phyloP scores from a whole-genome alignment of 1,139 yeast species.

The Debaryomyces sp. region DNA sequence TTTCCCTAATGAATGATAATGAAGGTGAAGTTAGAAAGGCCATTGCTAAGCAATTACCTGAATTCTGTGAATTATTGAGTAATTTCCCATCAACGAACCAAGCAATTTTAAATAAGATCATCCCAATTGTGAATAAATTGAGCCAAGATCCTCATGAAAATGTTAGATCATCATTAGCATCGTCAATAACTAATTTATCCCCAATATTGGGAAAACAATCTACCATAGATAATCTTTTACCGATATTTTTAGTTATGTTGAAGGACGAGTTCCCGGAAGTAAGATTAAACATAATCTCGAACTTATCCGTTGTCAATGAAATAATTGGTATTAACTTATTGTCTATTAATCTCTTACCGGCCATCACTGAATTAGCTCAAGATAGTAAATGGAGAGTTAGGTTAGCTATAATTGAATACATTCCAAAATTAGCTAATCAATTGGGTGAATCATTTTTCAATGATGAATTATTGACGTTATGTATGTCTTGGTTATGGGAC shows the following conservation, averaged over 20 bases:
- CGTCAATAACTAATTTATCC: slow-evolving; percentile 83
- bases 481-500: slow-evolving; percentile 98
- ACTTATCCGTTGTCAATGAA: slow-evolving; percentile 87
- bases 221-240: slow-evolving; percentile 81
- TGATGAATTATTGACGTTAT: slow-evolving; percentile 84
- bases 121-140: slow-evolving; percentile 82
- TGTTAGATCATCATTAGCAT: slow-evolving; percentile 91
- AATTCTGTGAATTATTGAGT: slow-evolving; percentile 61
- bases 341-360: slow-evolving; percentile 88
- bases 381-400: slow-evolving; percentile 98
- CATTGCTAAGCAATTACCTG: slow-evolving; percentile 88
- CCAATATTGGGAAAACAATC: slow-evolving; percentile 84
- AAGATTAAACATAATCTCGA: slow-evolving; percentile 89
- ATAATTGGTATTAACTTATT: slow-evolving; percentile 90
- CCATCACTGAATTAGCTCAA: slow-evolving; percentile 93
- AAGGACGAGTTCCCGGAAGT: slow-evolving; percentile 98
- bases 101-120: slow-evolving; percentile 65
- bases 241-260: slow-evolving; percentile 89
- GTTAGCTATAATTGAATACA: slow-evolving; percentile 94
- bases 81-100: slow-evolving; percentile 47
- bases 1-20: slow-evolving; percentile 80
- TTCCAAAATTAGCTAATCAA: slow-evolving; percentile 95
- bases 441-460: slow-evolving; percentile 92
- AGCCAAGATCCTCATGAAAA: slow-evolving; percentile 91
- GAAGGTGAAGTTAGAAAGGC: slow-evolving; percentile 98